These are phyloP conservation scores for Bipolaris sorokiniana DNA, from an alignment of 2,329 filamentous ascomycete genomes.

Conservation along the genomic window DNA sequence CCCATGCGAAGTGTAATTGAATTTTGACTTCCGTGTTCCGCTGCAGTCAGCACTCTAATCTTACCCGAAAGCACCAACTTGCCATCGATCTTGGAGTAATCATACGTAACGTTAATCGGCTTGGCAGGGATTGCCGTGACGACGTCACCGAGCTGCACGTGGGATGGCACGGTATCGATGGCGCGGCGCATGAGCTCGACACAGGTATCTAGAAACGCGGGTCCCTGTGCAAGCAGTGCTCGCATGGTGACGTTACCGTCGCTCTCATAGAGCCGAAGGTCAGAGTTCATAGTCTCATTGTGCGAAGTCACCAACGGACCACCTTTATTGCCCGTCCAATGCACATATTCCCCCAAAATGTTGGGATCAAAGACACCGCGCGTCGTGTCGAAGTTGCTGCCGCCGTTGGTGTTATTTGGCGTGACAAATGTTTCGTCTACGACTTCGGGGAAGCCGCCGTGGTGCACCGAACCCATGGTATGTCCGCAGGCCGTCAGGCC, in stretches of 20 bases:
- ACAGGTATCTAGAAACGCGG: slow-evolving; percentile 8
- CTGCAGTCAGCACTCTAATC: slow-evolving; percentile 4
- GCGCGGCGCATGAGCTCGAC: slow-evolving; percentile 8
- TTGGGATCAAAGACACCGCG: slow-evolving; percentile 32
- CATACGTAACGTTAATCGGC: slow-evolving; percentile 1
- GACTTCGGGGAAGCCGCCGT: slow-evolving; percentile 34
- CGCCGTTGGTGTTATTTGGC: slow-evolving; percentile 30
- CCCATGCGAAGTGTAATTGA: background rate
- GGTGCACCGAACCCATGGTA: slow-evolving; percentile 38
- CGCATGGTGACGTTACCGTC: slow-evolving; percentile 37
- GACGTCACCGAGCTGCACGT: background rate
- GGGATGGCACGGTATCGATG: slow-evolving; percentile 16
- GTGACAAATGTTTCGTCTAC: slow-evolving; percentile 26
- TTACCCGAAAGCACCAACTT: slow-evolving; percentile 1
- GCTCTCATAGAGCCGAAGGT: slow-evolving; percentile 34
- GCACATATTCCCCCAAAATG: slow-evolving; percentile 37
- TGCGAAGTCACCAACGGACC: slow-evolving; percentile 31
- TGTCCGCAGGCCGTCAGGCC: slow-evolving; percentile 40
- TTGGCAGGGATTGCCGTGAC: background rate
- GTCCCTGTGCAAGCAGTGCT: slow-evolving; percentile 15
- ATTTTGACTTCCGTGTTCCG: background rate
- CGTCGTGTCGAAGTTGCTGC: slow-evolving; percentile 37
- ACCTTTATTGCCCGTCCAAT: slow-evolving; percentile 30
- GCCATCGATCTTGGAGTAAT: background rate
- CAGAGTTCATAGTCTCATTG: slow-evolving; percentile 34